Base-by-base conservation (phyloP, 148 eudicot species). In the Fagopyrum esculentum region DNA sequence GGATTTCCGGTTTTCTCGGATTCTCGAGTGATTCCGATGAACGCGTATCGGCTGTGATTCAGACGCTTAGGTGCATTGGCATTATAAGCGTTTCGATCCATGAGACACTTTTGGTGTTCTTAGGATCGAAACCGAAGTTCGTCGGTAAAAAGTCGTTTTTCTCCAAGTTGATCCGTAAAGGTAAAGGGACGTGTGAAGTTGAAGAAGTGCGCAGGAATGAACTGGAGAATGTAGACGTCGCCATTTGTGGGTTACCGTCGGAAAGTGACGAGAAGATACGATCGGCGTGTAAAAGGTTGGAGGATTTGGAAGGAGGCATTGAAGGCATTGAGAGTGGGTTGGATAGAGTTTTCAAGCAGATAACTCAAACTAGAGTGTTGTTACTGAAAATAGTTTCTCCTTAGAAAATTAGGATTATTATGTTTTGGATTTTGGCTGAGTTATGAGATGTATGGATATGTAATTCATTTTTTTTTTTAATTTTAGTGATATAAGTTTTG, bases 141-240 rank as follows among this genome's bases (percentile, higher is more conserved):
- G 45, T 73, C 12, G 86, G 60, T 40, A 83, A 71, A 7, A 77
- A 86, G 90, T 78, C 81, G 6, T 0, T 83, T 61, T 84, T 89
- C 69, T 76, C 87, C 0, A 84, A 78, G 59, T 49, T 89, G 16
- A 64, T 85, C 49, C 77, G 40, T 2, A 60, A 29, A 26, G 66
- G 66, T 4, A 60, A 60, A 26, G 13, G 12, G 66, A 13, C 1
- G 10, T 26, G 43, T 69, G 72, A 69, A 43, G 49, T 12, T 15
- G 72, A 29, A 8, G 73, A 70, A 9, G 0, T 40, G 30, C 19
- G 49, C 52, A 44, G 6, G 49, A 69, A 69, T 13, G 72, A 69
- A 16, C 22, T 69, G 72, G 50, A 69, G 17, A 45, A 69, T 43
- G 72, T 44, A 4, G 72, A 69, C 22, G 48, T 44, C 0, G 72